Evolutionary conservation across 2,329 filamentous ascomycete species (phyloP).

Genomic region (Aspergillus persii): DNA sequence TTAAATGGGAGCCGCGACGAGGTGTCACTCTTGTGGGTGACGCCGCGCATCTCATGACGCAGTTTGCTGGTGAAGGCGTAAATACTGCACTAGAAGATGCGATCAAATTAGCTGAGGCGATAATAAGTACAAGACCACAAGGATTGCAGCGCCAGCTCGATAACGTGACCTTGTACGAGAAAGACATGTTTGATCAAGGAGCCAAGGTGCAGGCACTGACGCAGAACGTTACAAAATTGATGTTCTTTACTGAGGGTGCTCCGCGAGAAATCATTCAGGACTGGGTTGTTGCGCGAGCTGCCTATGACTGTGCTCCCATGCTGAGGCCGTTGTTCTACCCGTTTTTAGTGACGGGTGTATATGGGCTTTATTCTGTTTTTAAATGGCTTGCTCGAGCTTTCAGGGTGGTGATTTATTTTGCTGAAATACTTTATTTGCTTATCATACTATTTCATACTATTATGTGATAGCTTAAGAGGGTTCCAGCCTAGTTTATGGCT

Average conservation of each 20-base stretch:
- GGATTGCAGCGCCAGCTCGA: neutral
- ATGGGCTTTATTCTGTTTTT: neutral
- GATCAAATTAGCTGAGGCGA: constrained; percentile 12
- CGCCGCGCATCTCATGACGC: constrained; percentile 30
- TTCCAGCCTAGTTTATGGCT: no score
- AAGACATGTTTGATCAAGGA: neutral
- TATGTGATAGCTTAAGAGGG: no score
- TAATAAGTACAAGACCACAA: neutral
- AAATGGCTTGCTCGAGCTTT: neutral
- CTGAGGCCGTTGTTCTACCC: neutral
- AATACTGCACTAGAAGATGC: constrained; percentile 27
- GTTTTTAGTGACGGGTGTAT: neutral
- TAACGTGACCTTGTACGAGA: neutral
- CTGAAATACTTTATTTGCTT: no score
- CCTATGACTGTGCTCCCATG: neutral
- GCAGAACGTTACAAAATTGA: neutral
- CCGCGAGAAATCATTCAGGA: neutral
- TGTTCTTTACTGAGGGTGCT: constrained; percentile 5
- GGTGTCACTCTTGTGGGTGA: constrained; percentile 27
- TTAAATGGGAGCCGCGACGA: constrained; percentile 11
- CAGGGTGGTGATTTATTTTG: no score
- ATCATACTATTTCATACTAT: no score
- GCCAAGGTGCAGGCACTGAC: neutral
- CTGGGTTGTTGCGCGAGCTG: neutral
- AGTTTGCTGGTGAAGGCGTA: constrained; percentile 30